Percentiles rank a stretch among this genome's conserved stretches.
phyloP scores from a whole-genome alignment of 1,139 yeast species.

The Yamadazyma pseudoaaseri region DNA sequence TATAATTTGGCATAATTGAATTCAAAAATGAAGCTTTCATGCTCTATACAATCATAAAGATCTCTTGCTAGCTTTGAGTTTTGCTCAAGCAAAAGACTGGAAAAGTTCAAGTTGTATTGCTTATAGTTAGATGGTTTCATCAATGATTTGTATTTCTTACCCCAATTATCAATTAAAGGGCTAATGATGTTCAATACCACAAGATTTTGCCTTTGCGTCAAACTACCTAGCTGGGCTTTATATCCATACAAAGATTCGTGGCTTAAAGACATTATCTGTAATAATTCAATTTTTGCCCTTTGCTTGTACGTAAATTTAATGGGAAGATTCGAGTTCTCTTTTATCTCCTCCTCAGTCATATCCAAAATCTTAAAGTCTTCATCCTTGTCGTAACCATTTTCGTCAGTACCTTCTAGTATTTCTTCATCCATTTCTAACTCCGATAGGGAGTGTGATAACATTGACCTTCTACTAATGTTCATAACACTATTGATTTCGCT shows the following conservation, averaged over 20 bases:
- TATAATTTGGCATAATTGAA: conserved; percentile 81
- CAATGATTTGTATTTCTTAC: conserved; percentile 55
- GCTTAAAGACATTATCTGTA: conserved; percentile 78
- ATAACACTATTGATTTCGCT: conserved; percentile 78
- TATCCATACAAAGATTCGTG: conserved; percentile 79
- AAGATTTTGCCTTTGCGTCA: conserved; percentile 64
- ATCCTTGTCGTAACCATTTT: conserved; percentile 22
- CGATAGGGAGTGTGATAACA: conserved; percentile 64
- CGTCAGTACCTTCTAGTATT: conserved; percentile 31
- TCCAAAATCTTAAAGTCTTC: conserved; percentile 31
- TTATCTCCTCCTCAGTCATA: conserved; percentile 39
- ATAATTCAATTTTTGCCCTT: conserved; percentile 73
- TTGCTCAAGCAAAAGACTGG: conserved; percentile 32
- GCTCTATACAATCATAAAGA: conserved; percentile 47
- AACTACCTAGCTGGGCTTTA: conserved; percentile 53
- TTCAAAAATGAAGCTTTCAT: conserved; percentile 76
- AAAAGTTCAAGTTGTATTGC: conserved; percentile 23
- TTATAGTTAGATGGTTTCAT: conserved; percentile 47
- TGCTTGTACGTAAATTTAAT: conserved; percentile 59
- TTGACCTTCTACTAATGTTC: conserved; percentile 67
- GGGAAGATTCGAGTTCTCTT: conserved; percentile 25
- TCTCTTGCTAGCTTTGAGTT: conserved; percentile 39
- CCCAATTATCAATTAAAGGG: conserved; percentile 80
- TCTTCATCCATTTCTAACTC: conserved; percentile 59
- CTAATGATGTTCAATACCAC: conserved; percentile 70